phyloP scores from a whole-genome alignment of 495 filamentous ascomycete species.

The Aspergillus taichungensis region DNA sequence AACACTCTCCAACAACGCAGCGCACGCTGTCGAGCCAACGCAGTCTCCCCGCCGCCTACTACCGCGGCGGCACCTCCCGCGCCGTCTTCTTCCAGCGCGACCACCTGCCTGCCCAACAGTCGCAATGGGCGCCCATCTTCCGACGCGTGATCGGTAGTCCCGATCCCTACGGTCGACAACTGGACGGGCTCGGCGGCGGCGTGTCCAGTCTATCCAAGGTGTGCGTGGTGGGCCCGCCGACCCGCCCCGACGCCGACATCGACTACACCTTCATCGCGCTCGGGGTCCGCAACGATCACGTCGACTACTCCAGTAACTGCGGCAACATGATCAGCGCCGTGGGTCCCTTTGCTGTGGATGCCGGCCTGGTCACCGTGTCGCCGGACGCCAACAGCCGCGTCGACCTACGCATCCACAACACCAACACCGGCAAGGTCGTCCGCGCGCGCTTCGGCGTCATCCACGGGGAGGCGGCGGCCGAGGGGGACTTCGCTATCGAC shows the following conservation, averaged over 20 bases:
- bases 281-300: conserved; percentile 45
- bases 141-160: conserved; percentile 56
- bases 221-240: conserved; percentile 48
- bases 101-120: conserved; percentile 39
- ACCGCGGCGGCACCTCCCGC: conserved; percentile 64
- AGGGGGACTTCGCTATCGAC: conserved; percentile 54
- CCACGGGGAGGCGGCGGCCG: conserved; percentile 38
- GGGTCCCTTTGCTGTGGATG: conserved; percentile 56
- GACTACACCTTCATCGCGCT: conserved; percentile 68
- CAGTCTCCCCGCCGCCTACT: conserved; percentile 54
- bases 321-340: conserved; percentile 65
- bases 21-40: conserved; percentile 16
- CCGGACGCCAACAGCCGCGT: conserved; percentile 4
- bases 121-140: conserved; percentile 51
- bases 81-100: conserved; percentile 52
- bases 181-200: conserved; percentile 65
- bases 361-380: conserved; percentile 28
- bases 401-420: conserved; percentile 42
- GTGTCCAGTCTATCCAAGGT: conserved; percentile 63
- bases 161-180: conserved; percentile 59
- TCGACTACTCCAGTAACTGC: conserved; percentile 64
- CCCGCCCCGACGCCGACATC: conserved; percentile 47
- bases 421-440: conserved; percentile 45
- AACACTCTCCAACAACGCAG: too few relatives aligned
- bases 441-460: conserved; percentile 40